Evolutionary conservation across 495 filamentous ascomycete genomes (phyloP).

Genomic region (Cladorrhinum samala): DNA sequence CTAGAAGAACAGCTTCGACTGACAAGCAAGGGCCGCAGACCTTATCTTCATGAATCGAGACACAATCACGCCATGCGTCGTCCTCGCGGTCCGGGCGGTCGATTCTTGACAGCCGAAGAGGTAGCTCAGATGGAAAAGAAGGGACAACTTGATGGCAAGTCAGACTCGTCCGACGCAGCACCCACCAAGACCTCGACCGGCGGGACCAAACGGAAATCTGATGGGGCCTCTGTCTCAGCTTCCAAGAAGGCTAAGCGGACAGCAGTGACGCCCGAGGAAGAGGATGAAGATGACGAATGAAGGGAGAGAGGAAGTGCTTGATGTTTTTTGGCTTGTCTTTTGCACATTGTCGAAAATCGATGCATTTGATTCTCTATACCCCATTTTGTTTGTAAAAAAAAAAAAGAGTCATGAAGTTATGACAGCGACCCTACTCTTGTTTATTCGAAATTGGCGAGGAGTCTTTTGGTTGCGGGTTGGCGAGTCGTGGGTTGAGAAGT

Average conservation of each 20-base stretch:
- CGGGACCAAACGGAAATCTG: conserved; percentile 40
- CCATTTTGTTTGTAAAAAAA: conserved; percentile 15
- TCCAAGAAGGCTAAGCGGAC: conserved; percentile 51
- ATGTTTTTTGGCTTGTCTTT: conserved; percentile 16
- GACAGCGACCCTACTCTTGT: conserved; percentile 29
- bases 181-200: conserved; percentile 34
- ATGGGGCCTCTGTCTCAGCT: conserved; percentile 37
- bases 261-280: conserved; percentile 39
- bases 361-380: conserved; percentile 21
- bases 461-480: conserved; percentile 15
- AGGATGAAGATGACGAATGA: conserved; percentile 46
- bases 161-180: conserved; percentile 26
- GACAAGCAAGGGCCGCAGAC: conserved; percentile 92
- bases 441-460: conserved; percentile 26
- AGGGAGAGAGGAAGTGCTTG: conserved; percentile 41
- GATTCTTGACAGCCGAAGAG: conserved; percentile 97
- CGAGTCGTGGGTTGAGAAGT: conserved; percentile 1
- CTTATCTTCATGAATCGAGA: conserved; percentile 96
- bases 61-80: conserved; percentile 98
- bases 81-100: conserved; percentile 89
- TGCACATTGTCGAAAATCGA: conserved; percentile 12
- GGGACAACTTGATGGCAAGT: conserved; percentile 34
- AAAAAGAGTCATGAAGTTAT: conserved; percentile 28
- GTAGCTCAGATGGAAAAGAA: conserved; percentile 80
- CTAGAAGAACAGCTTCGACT: conserved; percentile 85